A percentile compares a stretch with the other conserved stretches of the same genome.
Evolutionary conservation across 164 flowering plant species (phyloP).

Genomic region (Sedum album): DNA sequence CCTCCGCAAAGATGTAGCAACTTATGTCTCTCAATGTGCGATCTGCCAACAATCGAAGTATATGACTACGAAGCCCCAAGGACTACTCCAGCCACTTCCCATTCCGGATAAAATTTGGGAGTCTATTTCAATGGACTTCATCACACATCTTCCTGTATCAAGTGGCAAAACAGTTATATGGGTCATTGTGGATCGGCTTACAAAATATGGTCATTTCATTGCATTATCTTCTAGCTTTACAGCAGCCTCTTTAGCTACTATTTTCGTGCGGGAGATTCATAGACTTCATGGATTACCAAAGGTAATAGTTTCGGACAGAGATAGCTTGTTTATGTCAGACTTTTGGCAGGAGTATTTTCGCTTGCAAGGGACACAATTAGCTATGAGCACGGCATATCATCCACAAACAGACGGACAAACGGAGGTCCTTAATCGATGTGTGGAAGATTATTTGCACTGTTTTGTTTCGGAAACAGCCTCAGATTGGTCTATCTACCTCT

Average conservation of each 20-base stretch:
- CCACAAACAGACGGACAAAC: too few relatives aligned
- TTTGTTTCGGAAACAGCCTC: background rate
- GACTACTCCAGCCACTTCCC: background rate
- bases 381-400: too few relatives aligned
- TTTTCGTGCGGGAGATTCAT: background rate
- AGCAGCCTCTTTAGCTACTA: background rate
- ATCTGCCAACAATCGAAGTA: background rate
- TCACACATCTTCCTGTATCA: background rate
- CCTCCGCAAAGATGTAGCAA: background rate
- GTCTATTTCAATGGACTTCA: background rate
- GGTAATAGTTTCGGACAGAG: conserved; percentile 9
- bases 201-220: conserved; percentile 14
- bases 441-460: conserved; percentile 5
- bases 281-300: conserved; percentile 17
- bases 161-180: background rate
- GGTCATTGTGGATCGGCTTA: conserved; percentile 19
- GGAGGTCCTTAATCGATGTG: conserved; percentile 5
- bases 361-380: too few relatives aligned
- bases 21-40: background rate
- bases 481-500: too few relatives aligned
- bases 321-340: too few relatives aligned
- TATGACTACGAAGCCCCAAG: background rate
- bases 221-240: conserved; percentile 6
- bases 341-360: conserved; percentile 17
- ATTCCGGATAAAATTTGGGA: background rate